Base-by-base conservation (phyloP, 306 rosid genomes). In the Abrus precatorius region DNA sequence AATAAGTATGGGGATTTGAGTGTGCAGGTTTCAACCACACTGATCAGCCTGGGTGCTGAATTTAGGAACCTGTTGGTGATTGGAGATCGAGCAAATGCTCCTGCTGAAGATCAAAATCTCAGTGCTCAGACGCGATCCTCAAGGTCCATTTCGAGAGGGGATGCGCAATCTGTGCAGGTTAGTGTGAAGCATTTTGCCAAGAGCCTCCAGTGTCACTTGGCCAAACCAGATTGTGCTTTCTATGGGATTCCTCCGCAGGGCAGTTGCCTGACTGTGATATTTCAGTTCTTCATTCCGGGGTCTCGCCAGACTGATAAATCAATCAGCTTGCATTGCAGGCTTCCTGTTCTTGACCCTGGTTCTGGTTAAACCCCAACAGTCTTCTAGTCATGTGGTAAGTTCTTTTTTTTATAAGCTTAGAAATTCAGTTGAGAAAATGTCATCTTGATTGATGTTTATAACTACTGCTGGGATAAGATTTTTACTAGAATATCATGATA, bases 211-310 rank as follows among this genome's bases (percentile, higher is more conserved):
- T 91, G 87, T 85, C 91, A 93, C 85, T 82, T 95, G 93, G 86
- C 94, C 74, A 93, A 92, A 86, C 99, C 99, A n/a, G 98, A 95
- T 83, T 93, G 94, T 43, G 89, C 99, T 84, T 95, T 93, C 89
- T 95, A 93, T 85, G 98, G 99, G 55, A 91, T 95, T 72, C 89
- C 92, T 63, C 90, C 92, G 0, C 94, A 76, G 81, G 95, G 94
- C 4, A 91, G 96, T 76, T 95, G 93, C 87, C 84, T 95, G 91
- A 93, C 91, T 0, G 94, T 95, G 45, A 78, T 85, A 71, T 87
- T 87, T 68, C 91, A 85, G 71, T 82, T 66, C 74, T 84, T 91
- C 77, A 75, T 93, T 74, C 97, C 98, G 1, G 99, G 98, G 55
- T 84, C 98, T 7, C 91, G 84, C 34, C 93, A 89, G 82, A 92